Conservation (phyloP, 2,329 filamentous ascomycete species). For the Pezicula neosporulosa region DNA sequence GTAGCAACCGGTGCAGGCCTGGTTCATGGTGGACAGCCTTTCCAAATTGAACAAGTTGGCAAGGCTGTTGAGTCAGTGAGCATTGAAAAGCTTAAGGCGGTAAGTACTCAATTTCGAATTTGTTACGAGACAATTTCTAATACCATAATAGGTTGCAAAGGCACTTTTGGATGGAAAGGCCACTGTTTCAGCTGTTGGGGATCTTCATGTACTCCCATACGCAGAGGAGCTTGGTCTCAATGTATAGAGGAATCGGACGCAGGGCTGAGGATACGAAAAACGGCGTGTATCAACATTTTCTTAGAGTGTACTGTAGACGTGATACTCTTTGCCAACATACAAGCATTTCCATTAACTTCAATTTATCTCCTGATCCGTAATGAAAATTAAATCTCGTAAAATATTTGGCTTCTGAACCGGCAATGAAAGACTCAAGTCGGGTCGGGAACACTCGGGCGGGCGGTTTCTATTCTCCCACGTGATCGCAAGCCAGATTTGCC, state of each 20-base stretch:
- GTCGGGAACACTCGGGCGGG: too few relatives aligned
- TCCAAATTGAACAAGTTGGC: constrained; percentile 77
- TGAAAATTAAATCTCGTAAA: too few relatives aligned
- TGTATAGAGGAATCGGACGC: constrained; percentile 62
- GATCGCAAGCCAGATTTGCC: not conserved
- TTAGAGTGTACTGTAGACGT: constrained; percentile 32
- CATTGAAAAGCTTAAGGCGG: constrained; percentile 78
- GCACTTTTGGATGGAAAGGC: constrained; percentile 84
- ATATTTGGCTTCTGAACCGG: too few relatives aligned
- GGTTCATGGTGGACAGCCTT: constrained; percentile 75
- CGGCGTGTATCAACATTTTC: constrained; percentile 31
- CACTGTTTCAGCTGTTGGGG: constrained; percentile 84
- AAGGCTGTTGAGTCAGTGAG: constrained; percentile 79
- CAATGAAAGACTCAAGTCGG: too few relatives aligned
- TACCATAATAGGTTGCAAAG: constrained; percentile 70
- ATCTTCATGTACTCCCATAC: constrained; percentile 86
- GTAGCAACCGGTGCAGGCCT: constrained; percentile 83
- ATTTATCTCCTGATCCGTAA: too few relatives aligned
- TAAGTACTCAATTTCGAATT: constrained; percentile 44
- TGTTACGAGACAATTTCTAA: constrained; percentile 24
- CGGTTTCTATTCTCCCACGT: constrained; percentile 3
- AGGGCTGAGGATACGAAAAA: constrained; percentile 8
- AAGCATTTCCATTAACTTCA: not conserved
- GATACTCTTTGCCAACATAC: constrained; percentile 9
- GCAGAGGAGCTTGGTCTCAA: constrained; percentile 91